Evolutionary conservation across 1,284 basidiomycete species (phyloP).

Genomic region (Peniophora sp.): DNA sequence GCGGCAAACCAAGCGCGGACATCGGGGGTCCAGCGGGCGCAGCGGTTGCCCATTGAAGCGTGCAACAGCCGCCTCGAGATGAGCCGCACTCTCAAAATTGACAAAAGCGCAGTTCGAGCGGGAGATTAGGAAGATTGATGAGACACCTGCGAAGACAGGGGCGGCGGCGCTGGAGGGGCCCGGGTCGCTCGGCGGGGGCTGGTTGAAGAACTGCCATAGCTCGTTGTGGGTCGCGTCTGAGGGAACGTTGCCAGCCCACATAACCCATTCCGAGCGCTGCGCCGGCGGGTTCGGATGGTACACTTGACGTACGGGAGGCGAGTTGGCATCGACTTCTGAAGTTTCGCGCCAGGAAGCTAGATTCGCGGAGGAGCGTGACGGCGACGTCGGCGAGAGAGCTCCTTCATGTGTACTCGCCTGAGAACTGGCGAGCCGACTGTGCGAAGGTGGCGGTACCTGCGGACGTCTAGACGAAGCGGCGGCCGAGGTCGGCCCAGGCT

Average conservation of each 20-base stretch:
- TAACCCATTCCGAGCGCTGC: slow-evolving; percentile 85
- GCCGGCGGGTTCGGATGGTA: slow-evolving; percentile 63
- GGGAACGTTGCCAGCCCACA: slow-evolving; percentile 93
- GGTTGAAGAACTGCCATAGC: slow-evolving; percentile 81
- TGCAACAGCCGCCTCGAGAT: slow-evolving; percentile 62
- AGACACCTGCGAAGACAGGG: slow-evolving; percentile 42
- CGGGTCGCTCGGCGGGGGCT: slow-evolving; percentile 15
- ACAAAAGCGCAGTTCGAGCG: slow-evolving; percentile 92
- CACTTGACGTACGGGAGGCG: slow-evolving; percentile 14
- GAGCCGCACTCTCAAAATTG: slow-evolving; percentile 67
- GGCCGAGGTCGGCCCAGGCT: slow-evolving; percentile 11
- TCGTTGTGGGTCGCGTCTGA: slow-evolving; percentile 83
- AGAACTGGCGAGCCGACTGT: slow-evolving; percentile 2
- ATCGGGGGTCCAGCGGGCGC: slow-evolving; percentile 61
- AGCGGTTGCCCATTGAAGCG: slow-evolving; percentile 67
- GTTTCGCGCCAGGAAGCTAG: background rate
- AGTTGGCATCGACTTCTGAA: slow-evolving; percentile 1
- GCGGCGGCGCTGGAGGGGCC: slow-evolving; percentile 5
- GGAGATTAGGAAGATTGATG: slow-evolving; percentile 88
- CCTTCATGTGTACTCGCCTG: background rate
- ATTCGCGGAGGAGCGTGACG: background rate
- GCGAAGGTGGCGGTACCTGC: slow-evolving; percentile 12
- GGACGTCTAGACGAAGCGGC: slow-evolving; percentile 2
- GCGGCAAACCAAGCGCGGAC: slow-evolving; percentile 81
- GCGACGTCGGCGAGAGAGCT: background rate